phyloP scores from a whole-genome alignment of 768 basidiomycete genomes.

The Suillus lakei region DNA sequence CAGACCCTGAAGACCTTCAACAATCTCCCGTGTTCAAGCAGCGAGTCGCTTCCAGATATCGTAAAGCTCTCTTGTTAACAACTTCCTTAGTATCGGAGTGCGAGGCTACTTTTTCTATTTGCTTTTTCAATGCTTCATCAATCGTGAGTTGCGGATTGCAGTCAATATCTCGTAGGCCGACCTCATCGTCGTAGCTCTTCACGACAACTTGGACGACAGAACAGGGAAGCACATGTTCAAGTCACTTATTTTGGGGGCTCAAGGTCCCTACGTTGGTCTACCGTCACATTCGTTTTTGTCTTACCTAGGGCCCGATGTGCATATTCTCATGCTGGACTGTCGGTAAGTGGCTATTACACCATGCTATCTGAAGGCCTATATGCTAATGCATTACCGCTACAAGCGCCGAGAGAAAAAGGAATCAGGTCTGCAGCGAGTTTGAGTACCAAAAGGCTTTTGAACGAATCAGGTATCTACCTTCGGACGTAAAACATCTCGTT shows the following conservation, averaged over 20 bases:
- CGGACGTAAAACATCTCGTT: constrained; percentile 78
- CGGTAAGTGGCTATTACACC: constrained; percentile 50
- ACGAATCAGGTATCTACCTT: constrained; percentile 62
- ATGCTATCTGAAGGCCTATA: not conserved
- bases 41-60: constrained; percentile 41
- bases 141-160: constrained; percentile 49
- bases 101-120: constrained; percentile 92
- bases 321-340: constrained; percentile 81
- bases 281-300: constrained; percentile 85
- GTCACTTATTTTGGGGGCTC: constrained; percentile 74
- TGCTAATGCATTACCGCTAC: constrained; percentile 11
- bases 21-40: constrained; percentile 69
- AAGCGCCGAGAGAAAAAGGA: constrained; percentile 85
- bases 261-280: constrained; percentile 77
- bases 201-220: constrained; percentile 74
- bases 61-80: not conserved
- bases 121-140: constrained; percentile 92
- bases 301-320: constrained; percentile 78
- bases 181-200: constrained; percentile 19
- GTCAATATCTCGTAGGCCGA: constrained; percentile 9
- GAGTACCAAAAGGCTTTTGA: constrained; percentile 80
- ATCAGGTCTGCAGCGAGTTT: constrained; percentile 74
- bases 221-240: constrained; percentile 68
- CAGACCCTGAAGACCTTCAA: constrained; percentile 86
- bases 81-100: constrained; percentile 66